phyloP scores from a whole-genome alignment of 164 flowering plant species.

The Euptelea pleiosperma region DNA sequence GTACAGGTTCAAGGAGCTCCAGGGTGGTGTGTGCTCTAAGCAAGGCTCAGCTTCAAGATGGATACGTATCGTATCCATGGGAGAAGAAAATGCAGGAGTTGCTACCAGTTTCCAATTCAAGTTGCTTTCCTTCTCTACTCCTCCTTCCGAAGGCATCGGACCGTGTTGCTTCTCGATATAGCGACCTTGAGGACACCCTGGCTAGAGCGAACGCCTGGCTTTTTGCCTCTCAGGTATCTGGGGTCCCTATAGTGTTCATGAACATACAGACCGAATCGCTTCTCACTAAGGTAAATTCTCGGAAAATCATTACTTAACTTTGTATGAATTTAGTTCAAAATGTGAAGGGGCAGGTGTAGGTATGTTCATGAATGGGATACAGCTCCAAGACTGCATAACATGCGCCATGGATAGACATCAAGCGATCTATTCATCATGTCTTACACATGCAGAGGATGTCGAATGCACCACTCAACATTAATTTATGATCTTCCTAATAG shows the following conservation, averaged over 20 bases:
- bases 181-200: constrained; percentile 86
- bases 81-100: constrained; percentile 67
- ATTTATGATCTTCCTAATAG: too few species aligned
- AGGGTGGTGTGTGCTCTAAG: constrained; percentile 68
- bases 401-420: too few species aligned
- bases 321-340: too few species aligned
- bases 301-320: too few species aligned
- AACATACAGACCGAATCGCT: constrained; percentile 90
- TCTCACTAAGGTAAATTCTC: constrained; percentile 91
- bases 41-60: constrained; percentile 70
- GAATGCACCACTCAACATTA: too few species aligned
- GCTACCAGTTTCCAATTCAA: constrained; percentile 66
- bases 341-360: too few species aligned
- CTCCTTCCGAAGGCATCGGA: constrained; percentile 81
- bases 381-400: too few species aligned
- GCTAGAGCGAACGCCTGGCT: constrained; percentile 94
- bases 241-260: constrained; percentile 77
- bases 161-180: constrained; percentile 53
- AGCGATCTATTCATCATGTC: too few species aligned
- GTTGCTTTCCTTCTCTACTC: constrained; percentile 77
- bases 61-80: constrained; percentile 86
- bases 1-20: constrained; percentile 67
- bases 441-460: too few species aligned
- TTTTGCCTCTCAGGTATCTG: constrained; percentile 68
- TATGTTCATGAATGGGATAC: too few species aligned